phyloP scores from a whole-genome alignment of 768 basidiomycete genomes.

The Suillus plorans region DNA sequence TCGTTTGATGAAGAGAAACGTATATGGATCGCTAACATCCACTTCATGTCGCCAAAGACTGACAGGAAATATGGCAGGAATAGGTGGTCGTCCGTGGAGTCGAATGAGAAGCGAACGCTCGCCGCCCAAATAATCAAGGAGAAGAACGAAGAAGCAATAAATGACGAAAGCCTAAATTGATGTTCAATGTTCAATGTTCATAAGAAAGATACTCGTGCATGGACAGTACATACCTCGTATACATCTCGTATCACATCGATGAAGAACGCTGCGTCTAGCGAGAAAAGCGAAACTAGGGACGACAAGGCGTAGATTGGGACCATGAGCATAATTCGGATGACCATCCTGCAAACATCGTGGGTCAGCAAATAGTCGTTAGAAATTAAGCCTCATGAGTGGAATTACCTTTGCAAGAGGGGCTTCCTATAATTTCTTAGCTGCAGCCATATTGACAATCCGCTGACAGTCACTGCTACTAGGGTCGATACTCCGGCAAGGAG shows the following conservation, averaged over 20 bases:
- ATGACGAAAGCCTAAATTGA: conserved; percentile 81
- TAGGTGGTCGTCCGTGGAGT: conserved; percentile 87
- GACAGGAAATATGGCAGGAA: conserved; percentile 83
- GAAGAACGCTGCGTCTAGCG: conserved; percentile 91
- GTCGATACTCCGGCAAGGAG: conserved; percentile 62
- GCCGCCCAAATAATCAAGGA: conserved; percentile 85
- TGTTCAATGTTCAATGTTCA: background rate
- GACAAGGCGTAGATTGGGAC: conserved; percentile 91
- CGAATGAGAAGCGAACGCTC: conserved; percentile 91
- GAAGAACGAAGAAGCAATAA: conserved; percentile 86
- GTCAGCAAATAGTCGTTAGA: background rate
- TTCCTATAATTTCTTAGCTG: conserved; percentile 88
- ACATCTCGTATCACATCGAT: conserved; percentile 94
- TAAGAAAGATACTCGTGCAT: background rate
- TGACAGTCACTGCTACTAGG: conserved; percentile 68
- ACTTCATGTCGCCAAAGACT: conserved; percentile 82
- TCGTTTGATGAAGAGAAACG: conserved; percentile 89
- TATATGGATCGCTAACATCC: conserved; percentile 94
- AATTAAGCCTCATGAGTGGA: background rate
- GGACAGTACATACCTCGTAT: conserved; percentile 71
- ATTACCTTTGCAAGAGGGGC: conserved; percentile 73
- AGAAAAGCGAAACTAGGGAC: conserved; percentile 90
- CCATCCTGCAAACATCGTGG: conserved; percentile 57
- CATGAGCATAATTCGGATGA: conserved; percentile 96
- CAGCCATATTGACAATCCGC: conserved; percentile 70